Evolutionary conservation across 192 early-diverging fungal species (phyloP).

Genomic region (Gonapodya sp.): DNA sequence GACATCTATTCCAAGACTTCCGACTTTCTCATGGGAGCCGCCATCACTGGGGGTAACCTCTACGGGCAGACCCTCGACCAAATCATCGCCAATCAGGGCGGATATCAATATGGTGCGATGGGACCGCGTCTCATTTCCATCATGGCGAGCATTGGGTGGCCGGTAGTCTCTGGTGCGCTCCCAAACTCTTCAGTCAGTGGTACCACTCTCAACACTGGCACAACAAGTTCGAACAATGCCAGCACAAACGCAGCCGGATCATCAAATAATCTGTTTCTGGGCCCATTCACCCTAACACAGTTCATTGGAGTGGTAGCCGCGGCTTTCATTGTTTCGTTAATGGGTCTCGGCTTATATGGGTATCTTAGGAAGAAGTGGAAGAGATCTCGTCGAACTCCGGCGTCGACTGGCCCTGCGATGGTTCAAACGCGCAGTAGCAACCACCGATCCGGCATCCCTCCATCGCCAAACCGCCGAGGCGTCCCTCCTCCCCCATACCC

Average conservation of each 20-base stretch:
- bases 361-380: not conserved
- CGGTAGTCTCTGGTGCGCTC: not conserved
- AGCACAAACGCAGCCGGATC: not conserved
- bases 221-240: not conserved
- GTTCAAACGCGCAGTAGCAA: not conserved
- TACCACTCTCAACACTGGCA: not conserved
- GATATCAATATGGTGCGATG: not conserved
- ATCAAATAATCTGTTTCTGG: not conserved
- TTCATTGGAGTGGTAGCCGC: constrained; percentile 4
- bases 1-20: not conserved
- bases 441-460: not conserved
- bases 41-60: not conserved
- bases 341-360: not conserved
- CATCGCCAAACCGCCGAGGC: not conserved
- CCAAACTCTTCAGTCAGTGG: not conserved
- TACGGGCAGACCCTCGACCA: not conserved
- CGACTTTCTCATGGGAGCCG: not conserved
- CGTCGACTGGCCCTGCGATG: not conserved
- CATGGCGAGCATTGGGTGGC: constrained; percentile 1
- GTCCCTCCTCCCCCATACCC: not conserved
- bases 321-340: not conserved
- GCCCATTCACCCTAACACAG: not conserved
- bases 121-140: not conserved
- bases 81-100: not conserved
- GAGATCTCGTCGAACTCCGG: not conserved